These are phyloP conservation scores for Botryotinia convoluta DNA, from an alignment of 2,329 filamentous ascomycete species.

Conservation along the genomic window DNA sequence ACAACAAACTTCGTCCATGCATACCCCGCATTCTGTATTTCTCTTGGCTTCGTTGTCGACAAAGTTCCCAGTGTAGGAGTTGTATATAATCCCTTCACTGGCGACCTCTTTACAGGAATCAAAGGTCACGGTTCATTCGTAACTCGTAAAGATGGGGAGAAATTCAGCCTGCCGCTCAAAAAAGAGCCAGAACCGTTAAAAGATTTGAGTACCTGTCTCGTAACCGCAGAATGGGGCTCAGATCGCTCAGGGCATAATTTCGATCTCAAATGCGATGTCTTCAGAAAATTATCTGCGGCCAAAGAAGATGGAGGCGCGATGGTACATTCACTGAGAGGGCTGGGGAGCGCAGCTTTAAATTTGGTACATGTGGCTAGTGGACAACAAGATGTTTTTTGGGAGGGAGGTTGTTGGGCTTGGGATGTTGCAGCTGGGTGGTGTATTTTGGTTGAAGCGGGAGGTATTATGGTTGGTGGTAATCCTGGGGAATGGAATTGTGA, in stretches of 20 bases:
- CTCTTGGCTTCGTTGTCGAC: constrained; percentile 66
- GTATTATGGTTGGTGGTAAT: constrained; percentile 69
- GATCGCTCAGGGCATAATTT: constrained; percentile 69
- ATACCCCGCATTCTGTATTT: constrained; percentile 73
- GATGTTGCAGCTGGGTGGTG: constrained; percentile 82
- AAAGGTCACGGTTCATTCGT: constrained; percentile 63
- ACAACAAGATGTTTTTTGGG: constrained; percentile 73
- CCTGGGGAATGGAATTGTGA: constrained; percentile 66
- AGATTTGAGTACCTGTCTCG: constrained; percentile 60
- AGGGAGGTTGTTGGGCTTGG: constrained; percentile 82
- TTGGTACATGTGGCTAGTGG: constrained; percentile 70
- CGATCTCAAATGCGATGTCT: constrained; percentile 65
- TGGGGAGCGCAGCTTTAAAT: constrained; percentile 74
- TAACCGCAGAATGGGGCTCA: constrained; percentile 73
- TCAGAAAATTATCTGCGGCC: constrained; percentile 56
- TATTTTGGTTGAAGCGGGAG: constrained; percentile 71
- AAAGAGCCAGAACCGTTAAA: constrained; percentile 53
- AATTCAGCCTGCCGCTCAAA: constrained; percentile 46
- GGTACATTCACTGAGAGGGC: constrained; percentile 69
- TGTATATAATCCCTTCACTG: constrained; percentile 76
- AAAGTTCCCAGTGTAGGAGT: constrained; percentile 65
- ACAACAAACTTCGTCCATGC: constrained; percentile 80
- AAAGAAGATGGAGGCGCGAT: constrained; percentile 67
- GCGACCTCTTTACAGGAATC: constrained; percentile 66
- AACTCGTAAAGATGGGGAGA: constrained; percentile 42